Evolutionary conservation across 2,329 filamentous ascomycete genomes (phyloP).

Genomic region (Penicillium sp.): DNA sequence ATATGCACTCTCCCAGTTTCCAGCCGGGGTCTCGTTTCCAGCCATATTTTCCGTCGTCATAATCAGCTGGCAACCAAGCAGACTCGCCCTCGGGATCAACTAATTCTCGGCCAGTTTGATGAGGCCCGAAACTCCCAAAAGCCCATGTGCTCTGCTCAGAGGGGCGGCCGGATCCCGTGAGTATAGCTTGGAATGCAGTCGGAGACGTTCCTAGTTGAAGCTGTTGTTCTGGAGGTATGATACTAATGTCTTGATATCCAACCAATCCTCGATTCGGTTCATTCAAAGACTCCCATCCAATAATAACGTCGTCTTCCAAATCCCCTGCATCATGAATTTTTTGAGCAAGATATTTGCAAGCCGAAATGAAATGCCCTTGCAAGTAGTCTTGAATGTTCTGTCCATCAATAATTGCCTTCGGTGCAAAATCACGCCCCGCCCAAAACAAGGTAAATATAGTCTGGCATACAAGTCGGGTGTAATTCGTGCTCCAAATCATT

Average conservation of each 20-base stretch:
- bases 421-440: conserved; percentile 83
- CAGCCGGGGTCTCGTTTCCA: conserved; percentile 85
- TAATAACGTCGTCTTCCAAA: conserved; percentile 77
- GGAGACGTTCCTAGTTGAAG: conserved; percentile 90
- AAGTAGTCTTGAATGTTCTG: conserved; percentile 96
- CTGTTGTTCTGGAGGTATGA: conserved; percentile 80
- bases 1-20: conserved; percentile 91
- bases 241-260: conserved; percentile 74
- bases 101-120: conserved; percentile 76
- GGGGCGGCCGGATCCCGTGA: conserved; percentile 85
- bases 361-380: conserved; percentile 77
- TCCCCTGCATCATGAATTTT: conserved; percentile 83
- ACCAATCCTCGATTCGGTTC: conserved; percentile 89
- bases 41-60: conserved; percentile 82
- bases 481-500: conserved; percentile 99
- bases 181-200: conserved; percentile 88
- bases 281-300: conserved; percentile 96
- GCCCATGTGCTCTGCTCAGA: conserved; percentile 91
- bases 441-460: conserved; percentile 96
- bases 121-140: conserved; percentile 87
- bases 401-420: conserved; percentile 91
- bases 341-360: conserved; percentile 74
- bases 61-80: conserved; percentile 78
- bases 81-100: conserved; percentile 82
- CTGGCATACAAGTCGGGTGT: conserved; percentile 77